Percentiles rank a stretch among this genome's conserved stretches.
Evolutionary conservation across 2,329 filamentous ascomycete genomes (phyloP).

Genomic region (Botrytis cinerea): DNA sequence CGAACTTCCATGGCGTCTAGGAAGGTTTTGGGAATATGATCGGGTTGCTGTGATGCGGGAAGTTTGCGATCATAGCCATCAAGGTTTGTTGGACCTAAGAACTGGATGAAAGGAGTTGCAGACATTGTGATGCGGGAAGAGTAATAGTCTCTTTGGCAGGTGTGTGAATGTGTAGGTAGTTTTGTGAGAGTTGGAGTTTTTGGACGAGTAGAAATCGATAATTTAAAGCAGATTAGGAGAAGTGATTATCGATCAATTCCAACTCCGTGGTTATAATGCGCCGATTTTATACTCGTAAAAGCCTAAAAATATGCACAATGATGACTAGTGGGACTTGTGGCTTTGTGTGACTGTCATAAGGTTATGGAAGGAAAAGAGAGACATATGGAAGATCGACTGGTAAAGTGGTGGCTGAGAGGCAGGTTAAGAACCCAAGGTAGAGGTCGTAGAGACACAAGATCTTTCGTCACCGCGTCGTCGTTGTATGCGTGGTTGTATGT

Average conservation of each 20-base stretch:
- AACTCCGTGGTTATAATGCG: not conserved
- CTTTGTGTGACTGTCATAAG: not conserved
- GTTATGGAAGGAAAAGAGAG: not conserved
- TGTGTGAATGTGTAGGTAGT: not conserved
- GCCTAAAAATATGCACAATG: not conserved
- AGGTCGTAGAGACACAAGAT: not conserved
- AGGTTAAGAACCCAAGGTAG: not conserved
- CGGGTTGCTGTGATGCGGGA: slow-evolving; percentile 48
- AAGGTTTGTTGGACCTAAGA: slow-evolving; percentile 49
- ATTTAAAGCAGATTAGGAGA: not conserved
- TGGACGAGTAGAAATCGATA: not conserved
- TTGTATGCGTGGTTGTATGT: not conserved
- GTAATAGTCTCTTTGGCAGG: not conserved
- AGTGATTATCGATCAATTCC: not conserved
- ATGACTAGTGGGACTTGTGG: not conserved
- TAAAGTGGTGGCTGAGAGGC: too few species aligned
- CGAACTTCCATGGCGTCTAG: slow-evolving; percentile 65
- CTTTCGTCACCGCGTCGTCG: not conserved
- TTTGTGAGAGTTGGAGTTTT: not conserved
- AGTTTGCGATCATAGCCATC: slow-evolving; percentile 49
- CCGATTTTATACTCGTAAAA: not conserved
- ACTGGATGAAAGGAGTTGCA: slow-evolving; percentile 39
- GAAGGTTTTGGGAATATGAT: slow-evolving; percentile 56
- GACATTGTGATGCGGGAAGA: slow-evolving; percentile 11
- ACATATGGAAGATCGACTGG: not conserved